These are phyloP conservation scores for Didymella lethalis DNA, from an alignment of 2,329 filamentous ascomycete genomes.

Conservation along the genomic window DNA sequence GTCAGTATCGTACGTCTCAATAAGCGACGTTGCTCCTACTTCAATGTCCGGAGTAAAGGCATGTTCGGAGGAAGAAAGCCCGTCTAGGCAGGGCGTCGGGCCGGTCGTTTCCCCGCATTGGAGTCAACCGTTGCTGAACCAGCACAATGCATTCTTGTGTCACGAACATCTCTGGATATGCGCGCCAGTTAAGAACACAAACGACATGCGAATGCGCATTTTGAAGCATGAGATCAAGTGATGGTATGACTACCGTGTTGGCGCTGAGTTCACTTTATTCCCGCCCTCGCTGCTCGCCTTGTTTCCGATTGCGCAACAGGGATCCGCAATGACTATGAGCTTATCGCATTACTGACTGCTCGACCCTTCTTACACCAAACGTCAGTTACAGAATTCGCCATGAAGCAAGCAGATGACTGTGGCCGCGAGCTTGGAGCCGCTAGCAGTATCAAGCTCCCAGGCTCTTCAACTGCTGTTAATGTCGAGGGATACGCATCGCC, in stretches of 20 bases:
- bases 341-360: not conserved
- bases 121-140: not conserved
- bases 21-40: not conserved
- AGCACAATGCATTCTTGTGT: not conserved
- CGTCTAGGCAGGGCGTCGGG: conserved; percentile 11
- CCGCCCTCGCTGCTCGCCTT: not conserved
- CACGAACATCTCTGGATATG: not conserved
- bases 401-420: conserved; percentile 20
- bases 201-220: not conserved
- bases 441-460: conserved; percentile 17
- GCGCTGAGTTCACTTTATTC: not conserved
- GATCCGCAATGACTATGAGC: not conserved
- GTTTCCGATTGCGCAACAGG: conserved; percentile 15
- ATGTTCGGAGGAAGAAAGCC: conserved; percentile 13
- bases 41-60: conserved; percentile 7
- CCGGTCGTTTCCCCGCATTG: conserved; percentile 19
- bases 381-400: not conserved
- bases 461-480: conserved; percentile 26
- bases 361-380: not conserved
- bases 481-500: conserved; percentile 31
- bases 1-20: not conserved
- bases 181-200: too few species aligned
- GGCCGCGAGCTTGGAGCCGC: conserved; percentile 15
- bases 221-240: not conserved
- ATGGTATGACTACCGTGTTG: not conserved